Evolutionary conservation across 352 stramenopile genomes (phyloP), one percentile per base, ranked within the genome.

Genomic region (Pythium biforme): DNA sequence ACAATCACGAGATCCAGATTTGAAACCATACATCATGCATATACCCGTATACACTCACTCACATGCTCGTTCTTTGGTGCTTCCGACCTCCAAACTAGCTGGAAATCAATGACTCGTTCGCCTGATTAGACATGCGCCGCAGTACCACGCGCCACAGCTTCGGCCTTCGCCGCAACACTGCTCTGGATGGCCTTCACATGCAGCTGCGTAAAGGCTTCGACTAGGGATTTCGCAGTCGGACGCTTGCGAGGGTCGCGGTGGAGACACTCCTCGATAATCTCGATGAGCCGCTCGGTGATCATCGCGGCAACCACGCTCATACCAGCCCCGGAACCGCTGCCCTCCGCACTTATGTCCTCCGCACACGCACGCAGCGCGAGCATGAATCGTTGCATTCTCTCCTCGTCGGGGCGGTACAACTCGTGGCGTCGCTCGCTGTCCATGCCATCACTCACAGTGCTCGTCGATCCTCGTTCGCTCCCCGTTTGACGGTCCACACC

Each of bases 231-330:
- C 4, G 77, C 77, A 2, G 72, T 86, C 22, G 77, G 79, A 0
- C 83, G 72, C 45, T 78, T 76, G 53, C 74, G 81, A 7, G 81
- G 74, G 33, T 87, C 74, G 26, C 73, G 78, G 33, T 87, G 74
- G 20, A 92, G 62, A 51, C 81, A 92, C 22, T 82, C 76, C 39
- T 79, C 63, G 43, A 90, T 81, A 7, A 73, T 56, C 6, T 62
- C 55, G 23, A 81, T 71, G 7, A 89, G 49, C 50, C 79, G 83
- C 48, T 81, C 76, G 1, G 79, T 72, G 22, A 79, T 54, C 39
- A 76, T 62, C 15, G 68, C 68, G 8, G 74, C 72, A 0, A 72
- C 76, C 1, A 64, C 64, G 26, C 73, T 56, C 47, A 69, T 73
- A 25, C 77, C 14, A 23, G 65, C 75, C 29, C 58, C 68, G 8